Conservation (phyloP, 139 green algal genomes). For the Ettlia oleoabundans region DNA sequence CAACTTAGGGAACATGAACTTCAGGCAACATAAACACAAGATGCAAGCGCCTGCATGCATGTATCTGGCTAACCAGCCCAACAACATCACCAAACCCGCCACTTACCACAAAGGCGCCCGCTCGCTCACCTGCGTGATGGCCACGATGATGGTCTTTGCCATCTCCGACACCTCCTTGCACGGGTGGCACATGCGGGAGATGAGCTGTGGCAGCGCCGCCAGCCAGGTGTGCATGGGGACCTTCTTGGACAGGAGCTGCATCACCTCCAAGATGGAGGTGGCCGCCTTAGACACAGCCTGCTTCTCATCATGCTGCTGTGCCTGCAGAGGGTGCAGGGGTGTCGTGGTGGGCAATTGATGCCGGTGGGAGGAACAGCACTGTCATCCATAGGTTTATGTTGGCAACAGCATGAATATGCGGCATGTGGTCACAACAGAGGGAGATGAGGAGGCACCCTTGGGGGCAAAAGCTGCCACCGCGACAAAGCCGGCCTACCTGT, state of each 20-base stretch:
- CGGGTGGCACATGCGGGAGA: conserved; percentile 88
- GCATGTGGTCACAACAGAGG: too few relatives aligned
- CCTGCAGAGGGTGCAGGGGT: too few relatives aligned
- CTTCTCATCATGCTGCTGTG: neutral
- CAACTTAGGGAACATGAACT: too few relatives aligned
- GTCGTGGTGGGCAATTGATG: too few relatives aligned
- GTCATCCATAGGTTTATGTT: too few relatives aligned
- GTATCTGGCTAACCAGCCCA: too few relatives aligned
- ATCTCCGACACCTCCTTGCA: conserved; percentile 69
- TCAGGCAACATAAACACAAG: too few relatives aligned
- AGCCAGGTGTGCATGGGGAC: conserved; percentile 88
- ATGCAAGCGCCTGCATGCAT: neutral
- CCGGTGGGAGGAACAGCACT: too few relatives aligned
- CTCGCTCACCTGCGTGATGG: conserved; percentile 20
- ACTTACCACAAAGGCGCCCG: neutral
- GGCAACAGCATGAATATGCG: too few relatives aligned
- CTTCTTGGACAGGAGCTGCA: conserved; percentile 48
- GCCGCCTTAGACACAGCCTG: conserved; percentile 16
- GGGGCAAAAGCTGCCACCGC: too few relatives aligned
- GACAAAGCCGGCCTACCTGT: too few relatives aligned
- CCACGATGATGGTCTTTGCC: conserved; percentile 27
- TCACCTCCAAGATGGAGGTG: conserved; percentile 8
- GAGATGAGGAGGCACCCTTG: too few relatives aligned
- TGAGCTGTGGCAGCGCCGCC: conserved; percentile 90
- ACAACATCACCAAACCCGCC: neutral